Base-by-base conservation (phyloP, 345 rosid genomes). In the Bruguiera parviflora region DNA sequence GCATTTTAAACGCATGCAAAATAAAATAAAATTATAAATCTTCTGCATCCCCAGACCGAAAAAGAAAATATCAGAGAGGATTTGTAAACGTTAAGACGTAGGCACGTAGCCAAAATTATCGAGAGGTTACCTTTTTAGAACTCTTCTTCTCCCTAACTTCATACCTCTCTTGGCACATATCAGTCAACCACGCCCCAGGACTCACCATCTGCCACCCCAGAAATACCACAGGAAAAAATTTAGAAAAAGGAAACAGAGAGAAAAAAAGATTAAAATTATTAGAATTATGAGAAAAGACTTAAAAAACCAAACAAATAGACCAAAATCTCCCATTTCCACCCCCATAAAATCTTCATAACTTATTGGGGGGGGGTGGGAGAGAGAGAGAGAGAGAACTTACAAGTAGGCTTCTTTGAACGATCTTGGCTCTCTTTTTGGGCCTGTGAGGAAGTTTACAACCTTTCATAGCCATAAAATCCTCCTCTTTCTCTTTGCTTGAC, bases 101-200 rank as follows among this genome's bases (percentile, higher is more conserved):
- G 61, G 70, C 29, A 0, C 24, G 31, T 55, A 13, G 31, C 61
- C 15, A n/a, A 79, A 84, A 75, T 88, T 84, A 77, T 15, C 35
- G 18, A 64, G 19, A 7, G 58, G 0, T 7, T 82, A 88, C 92
- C 92, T 88, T 88, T 78, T 88, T 85, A 56, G 85, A 75, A 68
- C 83, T 84, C 84, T 88, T 88, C 81, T 82, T 88, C 80, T 88
- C 92, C 83, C 88, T 85, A 27, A 88, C 92, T 81, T 88, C 88
- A 70, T 88, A 88, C 77, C 92, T 88, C 78, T 88, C 92, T 73
- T 85, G 92, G 73, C 88, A 80, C 89, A 88, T 84, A 75, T 88
- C 92, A 60, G 87, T 81, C 83, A 88, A 77, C 92, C 92, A 85
- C 19, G 89, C 88, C 59, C 92, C 92, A 1, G 92, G 92, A 64